phyloP scores from a whole-genome alignment of 2,329 filamentous ascomycete genomes.

The Sarocladiaceae sp. region DNA sequence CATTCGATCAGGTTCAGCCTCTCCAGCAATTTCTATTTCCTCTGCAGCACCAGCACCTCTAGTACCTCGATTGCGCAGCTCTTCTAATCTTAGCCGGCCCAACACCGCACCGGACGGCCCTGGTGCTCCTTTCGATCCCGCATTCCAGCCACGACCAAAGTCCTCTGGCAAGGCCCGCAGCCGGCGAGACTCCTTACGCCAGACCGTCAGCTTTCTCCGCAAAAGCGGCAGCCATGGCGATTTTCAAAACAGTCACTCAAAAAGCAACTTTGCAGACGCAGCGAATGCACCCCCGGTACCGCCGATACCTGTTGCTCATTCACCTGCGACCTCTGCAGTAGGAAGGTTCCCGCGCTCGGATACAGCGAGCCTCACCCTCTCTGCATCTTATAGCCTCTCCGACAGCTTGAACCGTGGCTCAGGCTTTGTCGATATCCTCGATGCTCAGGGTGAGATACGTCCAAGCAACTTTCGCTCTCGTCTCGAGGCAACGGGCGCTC shows the following conservation, averaged over 20 bases:
- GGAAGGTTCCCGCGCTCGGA: not conserved
- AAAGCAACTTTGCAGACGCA: not conserved
- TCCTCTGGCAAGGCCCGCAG: constrained; percentile 9
- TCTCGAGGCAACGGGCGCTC: constrained; percentile 44
- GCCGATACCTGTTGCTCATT: constrained; percentile 11
- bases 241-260: not conserved
- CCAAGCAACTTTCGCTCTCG: constrained; percentile 44
- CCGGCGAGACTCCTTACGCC: constrained; percentile 1
- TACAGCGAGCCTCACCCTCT: not conserved
- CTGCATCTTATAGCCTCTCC: not conserved
- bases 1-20: not conserved
- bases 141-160: constrained; percentile 9
- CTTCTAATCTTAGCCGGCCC: constrained; percentile 10
- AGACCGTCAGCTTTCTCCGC: not conserved
- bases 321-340: not conserved
- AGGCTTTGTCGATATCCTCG: constrained; percentile 49
- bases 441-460: constrained; percentile 50
- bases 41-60: constrained; percentile 8
- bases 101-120: constrained; percentile 11
- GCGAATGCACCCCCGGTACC: constrained; percentile 11
- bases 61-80: constrained; percentile 9
- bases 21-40: not conserved
- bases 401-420: constrained; percentile 4
- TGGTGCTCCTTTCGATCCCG: not conserved
- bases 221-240: not conserved